phyloP scores from a whole-genome alignment of 164 flowering plant species.

The Hamamelis virginiana region DNA sequence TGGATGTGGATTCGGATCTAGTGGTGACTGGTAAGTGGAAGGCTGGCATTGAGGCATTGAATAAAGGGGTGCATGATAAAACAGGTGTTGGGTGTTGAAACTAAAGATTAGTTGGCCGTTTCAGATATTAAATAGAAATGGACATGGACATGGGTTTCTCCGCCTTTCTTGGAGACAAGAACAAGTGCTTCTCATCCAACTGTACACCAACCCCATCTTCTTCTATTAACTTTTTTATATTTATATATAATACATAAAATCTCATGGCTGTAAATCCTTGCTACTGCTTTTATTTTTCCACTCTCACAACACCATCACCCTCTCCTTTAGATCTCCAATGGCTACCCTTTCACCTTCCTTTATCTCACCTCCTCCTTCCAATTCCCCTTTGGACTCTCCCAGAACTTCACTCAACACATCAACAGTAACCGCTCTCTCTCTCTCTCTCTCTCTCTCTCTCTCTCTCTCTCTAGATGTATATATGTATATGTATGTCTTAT shows the following conservation, averaged over 20 bases:
- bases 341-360: constrained; percentile 9
- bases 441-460: neutral
- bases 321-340: constrained; percentile 9
- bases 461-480: neutral
- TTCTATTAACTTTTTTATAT: neutral
- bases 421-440: constrained; percentile 13
- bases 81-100: constrained; percentile 7
- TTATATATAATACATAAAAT: neutral
- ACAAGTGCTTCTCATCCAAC: constrained; percentile 22
- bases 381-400: neutral
- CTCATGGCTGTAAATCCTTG: no score
- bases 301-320: no score
- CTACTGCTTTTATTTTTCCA: no score
- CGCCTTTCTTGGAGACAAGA: constrained; percentile 46
- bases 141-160: constrained; percentile 37
- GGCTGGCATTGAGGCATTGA: no score
- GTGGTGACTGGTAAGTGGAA: no score
- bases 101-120: no score
- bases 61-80: constrained; percentile 1
- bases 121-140: no score
- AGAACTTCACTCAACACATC: constrained; percentile 1
- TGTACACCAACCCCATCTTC: constrained; percentile 18
- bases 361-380: neutral
- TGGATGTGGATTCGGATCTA: no score
- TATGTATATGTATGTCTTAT: neutral